Conservation (phyloP, 768 basidiomycete genomes). For the Phlegmacium glaucopus region DNA sequence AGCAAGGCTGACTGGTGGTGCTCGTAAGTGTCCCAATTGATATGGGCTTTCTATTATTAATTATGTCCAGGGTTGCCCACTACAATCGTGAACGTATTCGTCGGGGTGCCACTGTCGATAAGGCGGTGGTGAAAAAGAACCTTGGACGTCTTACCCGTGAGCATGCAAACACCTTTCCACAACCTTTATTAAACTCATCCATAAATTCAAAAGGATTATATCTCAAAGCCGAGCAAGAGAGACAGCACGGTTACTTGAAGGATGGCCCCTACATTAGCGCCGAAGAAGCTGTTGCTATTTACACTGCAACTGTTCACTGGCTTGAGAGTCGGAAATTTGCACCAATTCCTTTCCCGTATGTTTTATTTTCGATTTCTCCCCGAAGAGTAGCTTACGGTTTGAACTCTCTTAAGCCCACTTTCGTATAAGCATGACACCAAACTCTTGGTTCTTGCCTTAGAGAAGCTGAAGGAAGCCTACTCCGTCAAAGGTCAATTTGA, state of each 20-base stretch:
- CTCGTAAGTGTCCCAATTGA: constrained; percentile 49
- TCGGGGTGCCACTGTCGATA: constrained; percentile 95
- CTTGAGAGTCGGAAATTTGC: constrained; percentile 97
- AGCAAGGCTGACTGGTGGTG: constrained; percentile 99
- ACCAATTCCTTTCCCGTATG: constrained; percentile 96
- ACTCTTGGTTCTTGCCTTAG: constrained; percentile 90
- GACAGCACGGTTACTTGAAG: constrained; percentile 98
- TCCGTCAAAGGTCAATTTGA: constrained; percentile 73
- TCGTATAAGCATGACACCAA: constrained; percentile 99
- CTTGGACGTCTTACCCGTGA: constrained; percentile 92
- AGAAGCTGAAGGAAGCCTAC: constrained; percentile 99
- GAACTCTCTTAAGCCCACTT: constrained; percentile 55
- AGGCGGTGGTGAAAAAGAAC: constrained; percentile 99
- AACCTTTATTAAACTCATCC: constrained; percentile 6
- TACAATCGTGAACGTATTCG: constrained; percentile 98
- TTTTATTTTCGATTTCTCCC: constrained; percentile 4
- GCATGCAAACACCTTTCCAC: constrained; percentile 16
- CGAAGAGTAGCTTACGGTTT: background rate
- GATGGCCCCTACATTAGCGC: constrained; percentile 99
- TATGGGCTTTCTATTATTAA: background rate
- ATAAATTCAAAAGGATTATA: constrained; percentile 60
- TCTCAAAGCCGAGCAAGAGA: constrained; percentile 97
- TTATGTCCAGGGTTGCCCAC: constrained; percentile 71
- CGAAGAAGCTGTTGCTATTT: constrained; percentile 98
- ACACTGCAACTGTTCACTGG: constrained; percentile 99